These are phyloP conservation scores for Physcia stellaris DNA, from an alignment of 495 filamentous ascomycete species.

Conservation along the genomic window DNA sequence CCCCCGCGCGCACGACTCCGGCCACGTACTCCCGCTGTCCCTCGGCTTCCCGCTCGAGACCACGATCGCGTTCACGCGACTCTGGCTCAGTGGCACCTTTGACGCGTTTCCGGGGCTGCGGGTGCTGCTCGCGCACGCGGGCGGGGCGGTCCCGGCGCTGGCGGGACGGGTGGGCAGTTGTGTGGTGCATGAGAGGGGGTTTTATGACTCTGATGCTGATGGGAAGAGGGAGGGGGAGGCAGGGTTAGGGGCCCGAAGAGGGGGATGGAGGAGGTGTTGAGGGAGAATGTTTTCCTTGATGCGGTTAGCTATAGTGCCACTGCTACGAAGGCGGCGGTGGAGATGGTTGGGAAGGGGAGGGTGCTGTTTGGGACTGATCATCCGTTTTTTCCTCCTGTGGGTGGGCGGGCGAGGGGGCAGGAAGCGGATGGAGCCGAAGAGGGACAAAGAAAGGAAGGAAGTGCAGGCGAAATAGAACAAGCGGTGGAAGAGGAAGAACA, in stretches of 20 bases:
- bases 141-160: conserved; percentile 79
- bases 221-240: conserved; percentile 27
- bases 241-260: conserved; percentile 36
- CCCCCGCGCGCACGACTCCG: conserved; percentile 53
- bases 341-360: conserved; percentile 34
- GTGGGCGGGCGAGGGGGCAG: conserved; percentile 27
- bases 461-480: too few relatives aligned
- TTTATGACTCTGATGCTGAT: conserved; percentile 42
- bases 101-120: conserved; percentile 58
- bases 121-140: conserved; percentile 75
- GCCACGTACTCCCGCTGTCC: conserved; percentile 76
- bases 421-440: too few relatives aligned
- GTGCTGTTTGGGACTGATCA: conserved; percentile 45
- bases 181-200: conserved; percentile 65
- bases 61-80: conserved; percentile 77
- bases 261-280: conserved; percentile 64
- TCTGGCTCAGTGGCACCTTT: conserved; percentile 76
- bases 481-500: conserved; percentile 33
- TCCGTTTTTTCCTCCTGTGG: conserved; percentile 84
- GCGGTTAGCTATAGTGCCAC: conserved; percentile 71
- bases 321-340: conserved; percentile 60
- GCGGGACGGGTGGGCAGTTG: conserved; percentile 84
- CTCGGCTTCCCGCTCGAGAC: conserved; percentile 90
- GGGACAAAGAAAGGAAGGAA: too few relatives aligned
- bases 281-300: conserved; percentile 81